A percentile compares a stretch with the other conserved stretches of the same genome.
Evolutionary conservation across 2,329 filamentous ascomycete genomes (phyloP).

Genomic region (Colletotrichum sp.): DNA sequence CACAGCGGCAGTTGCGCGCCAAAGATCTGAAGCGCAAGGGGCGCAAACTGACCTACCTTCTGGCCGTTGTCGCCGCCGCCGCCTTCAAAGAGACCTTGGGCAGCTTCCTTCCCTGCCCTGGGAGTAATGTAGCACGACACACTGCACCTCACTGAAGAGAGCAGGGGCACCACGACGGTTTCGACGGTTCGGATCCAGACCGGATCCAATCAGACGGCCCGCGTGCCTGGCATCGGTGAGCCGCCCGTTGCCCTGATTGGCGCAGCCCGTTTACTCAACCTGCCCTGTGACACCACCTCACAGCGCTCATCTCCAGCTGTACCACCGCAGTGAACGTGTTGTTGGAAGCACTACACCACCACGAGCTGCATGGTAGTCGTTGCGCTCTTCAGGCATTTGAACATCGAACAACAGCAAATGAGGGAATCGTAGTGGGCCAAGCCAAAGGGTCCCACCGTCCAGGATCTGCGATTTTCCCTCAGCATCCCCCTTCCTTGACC

Average conservation of each 20-base stretch:
- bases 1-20: conserved; percentile 17
- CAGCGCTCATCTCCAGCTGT: not conserved
- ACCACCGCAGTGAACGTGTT: not conserved
- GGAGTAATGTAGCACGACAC: not conserved
- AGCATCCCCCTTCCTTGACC: not conserved
- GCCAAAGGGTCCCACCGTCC: not conserved
- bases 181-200: conserved; percentile 2
- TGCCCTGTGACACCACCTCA: not conserved
- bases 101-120: not conserved
- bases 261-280: not conserved
- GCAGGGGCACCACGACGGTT: not conserved
- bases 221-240: conserved; percentile 6
- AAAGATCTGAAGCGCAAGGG: conserved; percentile 22
- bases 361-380: not conserved
- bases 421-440: not conserved
- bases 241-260: not conserved
- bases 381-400: not conserved
- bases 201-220: conserved; percentile 1
- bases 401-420: not conserved
- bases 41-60: conserved; percentile 4
- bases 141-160: not conserved
- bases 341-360: not conserved
- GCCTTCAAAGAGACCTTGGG: not conserved
- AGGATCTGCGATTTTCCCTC: not conserved
- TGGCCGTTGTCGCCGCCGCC: not conserved